A percentile compares a stretch with the other conserved stretches of the same genome.
Conservation (phyloP, 1,284 basidiomycete genomes). For the Apiotrichum brassicae region DNA sequence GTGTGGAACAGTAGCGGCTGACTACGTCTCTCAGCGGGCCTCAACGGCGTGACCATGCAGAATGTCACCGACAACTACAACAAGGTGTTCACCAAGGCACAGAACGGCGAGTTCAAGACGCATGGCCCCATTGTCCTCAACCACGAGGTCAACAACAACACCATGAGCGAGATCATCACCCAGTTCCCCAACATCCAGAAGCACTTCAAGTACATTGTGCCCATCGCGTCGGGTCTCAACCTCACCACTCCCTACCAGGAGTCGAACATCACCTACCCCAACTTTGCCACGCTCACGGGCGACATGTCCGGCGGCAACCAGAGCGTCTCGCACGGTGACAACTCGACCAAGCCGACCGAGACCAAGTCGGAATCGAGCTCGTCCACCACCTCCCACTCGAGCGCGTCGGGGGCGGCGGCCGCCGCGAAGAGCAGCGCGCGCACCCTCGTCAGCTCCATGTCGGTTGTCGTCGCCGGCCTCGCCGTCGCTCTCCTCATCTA, state of each 20-base stretch:
- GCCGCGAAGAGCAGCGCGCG: too few relatives aligned
- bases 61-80: conserved; percentile 50
- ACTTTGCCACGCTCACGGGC: conserved; percentile 25
- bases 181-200: conserved; percentile 38
- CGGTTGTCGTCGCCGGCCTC: too few relatives aligned
- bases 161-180: conserved; percentile 41
- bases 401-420: too few relatives aligned
- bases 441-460: too few relatives aligned
- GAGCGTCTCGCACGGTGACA: too few relatives aligned
- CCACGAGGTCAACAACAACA: conserved; percentile 49
- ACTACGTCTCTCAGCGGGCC: too few relatives aligned
- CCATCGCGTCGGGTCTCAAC: conserved; percentile 46
- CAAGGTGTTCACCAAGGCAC: conserved; percentile 40
- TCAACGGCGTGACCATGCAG: conserved; percentile 33
- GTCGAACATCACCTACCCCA: conserved; percentile 40
- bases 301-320: neutral
- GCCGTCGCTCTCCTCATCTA: too few relatives aligned
- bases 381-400: too few relatives aligned
- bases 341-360: too few relatives aligned
- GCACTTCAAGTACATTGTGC: conserved; percentile 42
- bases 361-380: too few relatives aligned
- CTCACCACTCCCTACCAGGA: conserved; percentile 49
- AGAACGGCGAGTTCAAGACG: conserved; percentile 40
- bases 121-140: conserved; percentile 48
- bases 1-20: too few relatives aligned